Evolutionary conservation across 2,329 filamentous ascomycete species (phyloP).

Genomic region (Epichloe gansuensis): DNA sequence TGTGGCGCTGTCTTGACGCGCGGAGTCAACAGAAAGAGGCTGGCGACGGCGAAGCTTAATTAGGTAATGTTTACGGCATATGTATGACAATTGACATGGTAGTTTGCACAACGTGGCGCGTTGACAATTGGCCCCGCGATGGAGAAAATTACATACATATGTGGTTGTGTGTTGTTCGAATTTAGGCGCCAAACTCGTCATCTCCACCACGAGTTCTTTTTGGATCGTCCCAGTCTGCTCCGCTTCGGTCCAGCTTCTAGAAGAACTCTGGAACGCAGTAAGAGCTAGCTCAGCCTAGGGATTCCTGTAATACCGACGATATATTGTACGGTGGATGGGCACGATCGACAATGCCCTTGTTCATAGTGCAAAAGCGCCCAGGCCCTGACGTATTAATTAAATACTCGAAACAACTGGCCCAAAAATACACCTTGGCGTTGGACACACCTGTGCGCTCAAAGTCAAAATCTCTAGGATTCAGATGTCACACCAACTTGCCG

Average conservation of each 20-base stretch:
- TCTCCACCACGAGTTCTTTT: neutral
- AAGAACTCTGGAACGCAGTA: neutral
- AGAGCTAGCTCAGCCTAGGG: neutral
- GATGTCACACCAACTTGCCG: no score
- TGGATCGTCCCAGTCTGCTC: neutral
- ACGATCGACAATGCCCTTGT: neutral
- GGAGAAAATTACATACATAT: neutral
- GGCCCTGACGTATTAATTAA: neutral
- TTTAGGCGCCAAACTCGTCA: neutral
- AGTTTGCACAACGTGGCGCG: neutral
- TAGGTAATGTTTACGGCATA: neutral
- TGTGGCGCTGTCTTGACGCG: neutral
- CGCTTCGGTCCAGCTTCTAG: constrained; percentile 1
- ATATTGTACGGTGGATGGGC: neutral
- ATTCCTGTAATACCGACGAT: neutral
- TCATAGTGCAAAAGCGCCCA: no score
- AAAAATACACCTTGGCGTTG: no score
- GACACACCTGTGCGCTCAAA: no score
- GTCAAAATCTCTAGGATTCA: no score
- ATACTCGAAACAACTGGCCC: neutral
- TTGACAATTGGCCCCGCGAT: neutral
- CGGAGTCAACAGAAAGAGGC: neutral
- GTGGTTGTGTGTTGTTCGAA: neutral
- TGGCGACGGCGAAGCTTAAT: neutral
- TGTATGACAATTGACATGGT: neutral